Percentiles rank a stretch among this genome's conserved stretches.
Conservation (phyloP, 768 basidiomycete species). For the Russula sp. region DNA sequence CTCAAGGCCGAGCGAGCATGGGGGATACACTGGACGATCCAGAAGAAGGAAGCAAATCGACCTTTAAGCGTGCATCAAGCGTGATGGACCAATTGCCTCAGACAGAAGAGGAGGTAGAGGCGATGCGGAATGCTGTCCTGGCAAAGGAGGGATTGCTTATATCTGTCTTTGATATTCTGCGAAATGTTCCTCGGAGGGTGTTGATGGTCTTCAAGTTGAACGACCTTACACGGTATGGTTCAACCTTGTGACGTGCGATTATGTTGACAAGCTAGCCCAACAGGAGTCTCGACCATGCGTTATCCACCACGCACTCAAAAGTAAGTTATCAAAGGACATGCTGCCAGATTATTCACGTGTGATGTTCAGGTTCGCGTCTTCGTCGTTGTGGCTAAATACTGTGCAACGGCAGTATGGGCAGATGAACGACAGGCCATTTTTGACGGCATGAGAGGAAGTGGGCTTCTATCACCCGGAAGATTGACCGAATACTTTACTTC, state of each 20-base stretch:
- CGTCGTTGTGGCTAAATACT: conserved; percentile 87
- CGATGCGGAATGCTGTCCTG: conserved; percentile 78
- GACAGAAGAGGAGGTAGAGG: conserved; percentile 73
- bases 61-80: conserved; percentile 65
- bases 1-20: conserved; percentile 60
- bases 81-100: conserved; percentile 74
- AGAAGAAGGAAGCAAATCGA: conserved; percentile 33
- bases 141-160: conserved; percentile 77
- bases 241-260: not conserved
- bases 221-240: conserved; percentile 68
- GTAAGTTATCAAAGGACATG: conserved; percentile 38
- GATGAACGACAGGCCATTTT: conserved; percentile 50
- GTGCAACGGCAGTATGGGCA: conserved; percentile 73
- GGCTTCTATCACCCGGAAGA: conserved; percentile 49
- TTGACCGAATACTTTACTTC: conserved; percentile 50
- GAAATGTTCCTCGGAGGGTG: conserved; percentile 80
- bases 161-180: conserved; percentile 83
- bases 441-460: conserved; percentile 46
- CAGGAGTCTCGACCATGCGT: conserved; percentile 77
- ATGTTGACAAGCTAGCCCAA: conserved; percentile 1
- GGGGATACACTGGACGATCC: conserved; percentile 56
- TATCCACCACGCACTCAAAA: conserved; percentile 84
- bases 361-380: conserved; percentile 73
- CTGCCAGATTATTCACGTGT: conserved; percentile 4
- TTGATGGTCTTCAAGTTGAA: conserved; percentile 85